Evolutionary conservation across 305 asterid species (phyloP).

Genomic region (Fraxinus platypoda): DNA sequence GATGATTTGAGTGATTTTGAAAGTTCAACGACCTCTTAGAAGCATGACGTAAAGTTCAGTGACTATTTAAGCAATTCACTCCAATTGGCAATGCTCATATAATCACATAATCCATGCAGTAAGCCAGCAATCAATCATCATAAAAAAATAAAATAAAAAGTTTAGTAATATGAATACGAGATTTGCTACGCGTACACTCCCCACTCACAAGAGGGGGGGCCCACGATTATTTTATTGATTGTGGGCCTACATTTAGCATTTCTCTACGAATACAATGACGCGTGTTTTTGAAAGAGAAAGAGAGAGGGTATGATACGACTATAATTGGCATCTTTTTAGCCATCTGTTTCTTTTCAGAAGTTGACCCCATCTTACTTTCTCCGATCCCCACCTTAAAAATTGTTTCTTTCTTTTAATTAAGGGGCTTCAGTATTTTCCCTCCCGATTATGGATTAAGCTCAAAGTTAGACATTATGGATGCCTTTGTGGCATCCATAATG

Average conservation of each 20-base stretch:
- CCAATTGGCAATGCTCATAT: not conserved
- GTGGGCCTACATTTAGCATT: no score
- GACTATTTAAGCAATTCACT: no score
- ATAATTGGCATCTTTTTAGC: conserved; percentile 36
- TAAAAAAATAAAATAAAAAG: no score
- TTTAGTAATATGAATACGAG: no score
- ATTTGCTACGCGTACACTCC: no score
- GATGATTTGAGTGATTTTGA: no score
- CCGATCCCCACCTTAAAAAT: conserved; percentile 23
- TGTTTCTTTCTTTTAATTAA: not conserved
- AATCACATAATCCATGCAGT: not conserved
- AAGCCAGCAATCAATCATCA: not conserved
- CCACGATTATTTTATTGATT: no score
- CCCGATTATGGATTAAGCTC: not conserved
- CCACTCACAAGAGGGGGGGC: no score
- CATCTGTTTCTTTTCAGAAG: not conserved
- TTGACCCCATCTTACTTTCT: conserved; percentile 33
- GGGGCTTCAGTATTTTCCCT: not conserved
- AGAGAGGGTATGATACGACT: conserved; percentile 26
- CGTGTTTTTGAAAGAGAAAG: not conserved
- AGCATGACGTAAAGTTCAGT: no score
- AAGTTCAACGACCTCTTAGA: no score
- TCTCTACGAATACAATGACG: not conserved
- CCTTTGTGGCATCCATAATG: no score
- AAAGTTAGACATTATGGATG: no score